Evolutionary conservation across 2,329 filamentous ascomycete species (phyloP).

Genomic region (Aspergillus sergii): DNA sequence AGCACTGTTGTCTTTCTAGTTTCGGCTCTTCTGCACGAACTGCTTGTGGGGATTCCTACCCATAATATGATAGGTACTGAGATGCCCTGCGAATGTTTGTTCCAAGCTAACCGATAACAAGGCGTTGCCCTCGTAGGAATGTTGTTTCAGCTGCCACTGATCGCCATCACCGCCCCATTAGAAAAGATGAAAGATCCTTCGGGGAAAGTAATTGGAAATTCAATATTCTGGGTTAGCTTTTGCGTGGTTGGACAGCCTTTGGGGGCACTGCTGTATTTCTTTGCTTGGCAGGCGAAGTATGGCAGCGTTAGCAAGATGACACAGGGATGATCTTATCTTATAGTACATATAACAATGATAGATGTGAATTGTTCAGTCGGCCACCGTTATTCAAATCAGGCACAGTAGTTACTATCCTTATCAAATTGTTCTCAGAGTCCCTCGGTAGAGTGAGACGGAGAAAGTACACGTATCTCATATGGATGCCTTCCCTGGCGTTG

Average conservation of each 20-base stretch:
- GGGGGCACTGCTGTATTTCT: slow-evolving; percentile 91
- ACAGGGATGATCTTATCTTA: neutral
- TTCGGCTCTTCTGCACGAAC: slow-evolving; percentile 86
- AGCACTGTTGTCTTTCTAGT: slow-evolving; percentile 84
- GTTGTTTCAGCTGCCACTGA: slow-evolving; percentile 89
- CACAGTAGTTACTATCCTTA: neutral
- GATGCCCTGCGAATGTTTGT: neutral
- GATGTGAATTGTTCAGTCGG: neutral
- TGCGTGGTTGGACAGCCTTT: slow-evolving; percentile 94
- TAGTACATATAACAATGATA: neutral
- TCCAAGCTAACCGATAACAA: slow-evolving; percentile 33
- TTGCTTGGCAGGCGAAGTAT: slow-evolving; percentile 98
- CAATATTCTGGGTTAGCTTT: slow-evolving; percentile 95
- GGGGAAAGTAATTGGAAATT: slow-evolving; percentile 82
- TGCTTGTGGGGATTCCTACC: slow-evolving; percentile 90
- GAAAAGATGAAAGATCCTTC: slow-evolving; percentile 76
- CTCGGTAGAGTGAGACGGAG: neutral
- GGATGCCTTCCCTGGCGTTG: neutral
- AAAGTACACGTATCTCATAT: neutral
- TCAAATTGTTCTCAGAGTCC: neutral
- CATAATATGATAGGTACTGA: slow-evolving; percentile 81
- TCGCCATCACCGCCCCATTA: slow-evolving; percentile 75
- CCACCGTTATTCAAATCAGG: neutral
- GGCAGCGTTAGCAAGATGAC: slow-evolving; percentile 67
- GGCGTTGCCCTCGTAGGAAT: slow-evolving; percentile 93